Conservation (phyloP, 164 flowering plant genomes). For the Stephania cephalantha region DNA sequence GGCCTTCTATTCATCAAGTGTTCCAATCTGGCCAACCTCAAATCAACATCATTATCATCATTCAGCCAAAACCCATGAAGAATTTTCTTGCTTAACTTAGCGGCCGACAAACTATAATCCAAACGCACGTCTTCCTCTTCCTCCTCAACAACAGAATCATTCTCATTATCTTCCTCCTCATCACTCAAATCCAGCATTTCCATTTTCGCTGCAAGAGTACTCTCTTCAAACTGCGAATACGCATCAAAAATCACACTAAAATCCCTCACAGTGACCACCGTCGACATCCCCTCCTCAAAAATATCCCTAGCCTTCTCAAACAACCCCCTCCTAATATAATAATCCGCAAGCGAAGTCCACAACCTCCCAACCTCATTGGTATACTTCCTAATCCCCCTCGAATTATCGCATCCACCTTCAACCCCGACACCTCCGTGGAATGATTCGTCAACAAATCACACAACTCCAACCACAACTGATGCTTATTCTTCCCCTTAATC, state of each 20-base stretch:
- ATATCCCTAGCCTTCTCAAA: constrained; percentile 86
- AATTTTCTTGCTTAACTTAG: constrained; percentile 45
- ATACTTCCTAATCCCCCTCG: constrained; percentile 88
- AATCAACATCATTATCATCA: constrained; percentile 71
- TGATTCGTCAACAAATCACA: constrained; percentile 80
- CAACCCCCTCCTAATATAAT: constrained; percentile 68
- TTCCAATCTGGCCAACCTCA: constrained; percentile 74
- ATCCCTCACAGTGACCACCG: constrained; percentile 86
- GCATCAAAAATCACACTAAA: constrained; percentile 88
- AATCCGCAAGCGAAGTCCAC: constrained; percentile 92
- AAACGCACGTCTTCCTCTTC: constrained; percentile 34
- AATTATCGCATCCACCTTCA: constrained; percentile 91
- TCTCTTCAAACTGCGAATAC: constrained; percentile 83
- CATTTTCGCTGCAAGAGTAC: constrained; percentile 66
- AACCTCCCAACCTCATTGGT: constrained; percentile 89
- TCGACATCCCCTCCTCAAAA: constrained; percentile 87
- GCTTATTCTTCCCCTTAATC: constrained; percentile 82
- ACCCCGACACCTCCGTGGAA: constrained; percentile 69
- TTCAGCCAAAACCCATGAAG: constrained; percentile 66
- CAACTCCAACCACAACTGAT: constrained; percentile 78
- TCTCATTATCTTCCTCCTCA: constrained; percentile 37
- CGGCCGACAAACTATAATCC: constrained; percentile 35
- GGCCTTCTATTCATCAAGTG: constrained; percentile 81
- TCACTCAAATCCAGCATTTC: constrained; percentile 50
- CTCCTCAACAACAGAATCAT: constrained; percentile 13